Percentiles rank a stretch among this genome's conserved stretches.
Evolutionary conservation across 106 monocot genomes (phyloP).

Genomic region (Platanthera zijinensis): DNA sequence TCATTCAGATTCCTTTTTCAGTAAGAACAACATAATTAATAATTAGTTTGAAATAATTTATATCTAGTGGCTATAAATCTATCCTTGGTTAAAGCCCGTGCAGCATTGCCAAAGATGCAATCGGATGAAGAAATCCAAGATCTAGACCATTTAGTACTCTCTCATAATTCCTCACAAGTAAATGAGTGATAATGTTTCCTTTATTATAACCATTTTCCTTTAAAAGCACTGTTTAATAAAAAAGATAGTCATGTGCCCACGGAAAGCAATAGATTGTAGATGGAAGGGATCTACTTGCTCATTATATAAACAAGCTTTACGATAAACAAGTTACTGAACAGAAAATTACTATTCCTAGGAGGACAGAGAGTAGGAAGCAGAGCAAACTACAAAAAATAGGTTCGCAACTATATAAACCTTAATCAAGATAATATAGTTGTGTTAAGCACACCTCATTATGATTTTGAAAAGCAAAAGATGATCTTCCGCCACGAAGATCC

Average conservation of each 20-base stretch:
- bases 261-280: not conserved
- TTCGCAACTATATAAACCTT: not conserved
- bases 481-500: conserved; percentile 92
- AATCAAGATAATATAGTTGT: not conserved
- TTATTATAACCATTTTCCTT: no score
- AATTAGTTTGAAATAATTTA: no score
- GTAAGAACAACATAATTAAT: no score
- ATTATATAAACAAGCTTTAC: not conserved
- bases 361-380: not conserved
- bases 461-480: conserved; percentile 88
- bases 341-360: not conserved
- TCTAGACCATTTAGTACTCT: no score
- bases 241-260: not conserved
- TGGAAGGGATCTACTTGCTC: not conserved
- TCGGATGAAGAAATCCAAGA: no score
- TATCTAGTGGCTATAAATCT: no score
- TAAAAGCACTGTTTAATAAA: no score
- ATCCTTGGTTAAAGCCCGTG: no score
- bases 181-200: no score
- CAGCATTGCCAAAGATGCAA: no score
- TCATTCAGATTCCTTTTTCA: no score
- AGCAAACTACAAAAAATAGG: not conserved
- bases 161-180: no score
- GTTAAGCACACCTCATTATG: conserved; percentile 48
- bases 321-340: not conserved